Conservation (phyloP, 2,329 filamentous ascomycete species). For the Colletotrichum sp. region DNA sequence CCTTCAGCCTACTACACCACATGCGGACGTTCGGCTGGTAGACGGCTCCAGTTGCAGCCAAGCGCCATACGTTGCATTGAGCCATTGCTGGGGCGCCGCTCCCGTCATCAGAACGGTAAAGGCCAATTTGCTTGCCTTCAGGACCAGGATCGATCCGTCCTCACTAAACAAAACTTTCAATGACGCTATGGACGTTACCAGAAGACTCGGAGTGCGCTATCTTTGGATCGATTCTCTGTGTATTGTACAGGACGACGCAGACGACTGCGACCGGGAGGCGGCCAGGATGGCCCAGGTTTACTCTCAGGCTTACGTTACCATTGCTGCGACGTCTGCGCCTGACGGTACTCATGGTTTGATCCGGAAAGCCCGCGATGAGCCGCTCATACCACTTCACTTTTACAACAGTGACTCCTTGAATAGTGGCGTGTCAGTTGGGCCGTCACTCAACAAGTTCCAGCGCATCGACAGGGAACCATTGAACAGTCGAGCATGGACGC, state of each 20-base stretch:
- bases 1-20: neutral
- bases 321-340: neutral
- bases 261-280: neutral
- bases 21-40: neutral
- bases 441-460: neutral
- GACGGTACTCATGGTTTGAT: neutral
- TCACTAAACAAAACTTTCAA: neutral
- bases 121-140: neutral
- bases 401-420: neutral
- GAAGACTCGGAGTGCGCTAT: neutral
- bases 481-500: neutral
- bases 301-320: neutral
- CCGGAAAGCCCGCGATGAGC: neutral
- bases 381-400: neutral
- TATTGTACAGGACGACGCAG: neutral
- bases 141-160: neutral
- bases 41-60: neutral
- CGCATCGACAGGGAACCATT: neutral
- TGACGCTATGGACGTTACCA: neutral
- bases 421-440: neutral
- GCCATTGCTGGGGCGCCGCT: neutral
- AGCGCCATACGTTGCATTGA: neutral
- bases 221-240: neutral
- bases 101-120: neutral
- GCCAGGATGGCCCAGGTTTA: neutral